These are phyloP conservation scores for Pholiota molesta DNA, from an alignment of 768 basidiomycete genomes.

Conservation along the genomic window DNA sequence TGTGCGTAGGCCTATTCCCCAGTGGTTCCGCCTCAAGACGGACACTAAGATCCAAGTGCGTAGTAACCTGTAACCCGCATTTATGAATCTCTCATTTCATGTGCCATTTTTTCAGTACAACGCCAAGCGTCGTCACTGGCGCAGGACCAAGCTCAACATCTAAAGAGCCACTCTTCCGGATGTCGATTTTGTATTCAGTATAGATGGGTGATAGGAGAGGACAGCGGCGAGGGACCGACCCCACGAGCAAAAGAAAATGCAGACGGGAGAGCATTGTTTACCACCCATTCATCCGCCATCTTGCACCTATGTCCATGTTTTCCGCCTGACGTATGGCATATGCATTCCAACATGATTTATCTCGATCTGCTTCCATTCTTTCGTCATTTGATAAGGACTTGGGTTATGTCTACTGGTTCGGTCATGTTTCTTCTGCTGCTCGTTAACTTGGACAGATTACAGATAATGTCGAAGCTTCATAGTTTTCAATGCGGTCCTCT, in stretches of 20 bases:
- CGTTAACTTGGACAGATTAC: no score
- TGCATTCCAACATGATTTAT: slow-evolving; percentile 18
- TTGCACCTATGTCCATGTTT: slow-evolving; percentile 1
- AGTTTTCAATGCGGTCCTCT: no score
- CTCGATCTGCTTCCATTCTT: neutral
- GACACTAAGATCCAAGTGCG: slow-evolving; percentile 92
- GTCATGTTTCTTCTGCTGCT: no score
- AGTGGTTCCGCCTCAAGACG: slow-evolving; percentile 98
- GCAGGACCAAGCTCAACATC: slow-evolving; percentile 98
- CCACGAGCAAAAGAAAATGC: slow-evolving; percentile 18
- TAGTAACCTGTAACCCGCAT: slow-evolving; percentile 22
- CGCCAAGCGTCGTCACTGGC: slow-evolving; percentile 98
- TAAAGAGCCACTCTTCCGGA: slow-evolving; percentile 39
- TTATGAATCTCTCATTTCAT: neutral
- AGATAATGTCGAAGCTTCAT: no score
- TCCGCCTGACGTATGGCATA: slow-evolving; percentile 19
- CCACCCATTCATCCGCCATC: slow-evolving; percentile 8
- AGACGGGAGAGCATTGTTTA: slow-evolving; percentile 16
- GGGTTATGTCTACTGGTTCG: no score
- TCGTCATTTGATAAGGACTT: neutral
- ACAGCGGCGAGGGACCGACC: slow-evolving; percentile 7
- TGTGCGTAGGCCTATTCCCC: slow-evolving; percentile 85
- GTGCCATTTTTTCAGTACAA: slow-evolving; percentile 62
- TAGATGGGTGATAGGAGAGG: slow-evolving; percentile 15
- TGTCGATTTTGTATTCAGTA: slow-evolving; percentile 15